Conservation (phyloP, 2,329 filamentous ascomycete species). For the Pseudogymnoascus sp. region DNA sequence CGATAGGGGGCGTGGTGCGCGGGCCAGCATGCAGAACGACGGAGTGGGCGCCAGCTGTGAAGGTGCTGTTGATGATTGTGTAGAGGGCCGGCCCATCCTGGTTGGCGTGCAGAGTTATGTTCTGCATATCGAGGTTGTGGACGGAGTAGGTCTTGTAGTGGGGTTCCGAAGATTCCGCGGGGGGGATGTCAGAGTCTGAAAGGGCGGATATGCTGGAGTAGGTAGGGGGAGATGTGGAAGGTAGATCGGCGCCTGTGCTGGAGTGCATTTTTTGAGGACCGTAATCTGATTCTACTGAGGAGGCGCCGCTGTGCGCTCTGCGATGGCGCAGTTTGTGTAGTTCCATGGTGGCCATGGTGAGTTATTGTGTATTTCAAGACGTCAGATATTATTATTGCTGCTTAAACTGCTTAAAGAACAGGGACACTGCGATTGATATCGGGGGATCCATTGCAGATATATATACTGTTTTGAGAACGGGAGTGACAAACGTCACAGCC, state of each 20-base stretch:
- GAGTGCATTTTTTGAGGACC: neutral
- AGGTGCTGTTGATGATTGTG: neutral
- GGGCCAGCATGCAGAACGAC: neutral
- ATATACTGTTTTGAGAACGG: neutral
- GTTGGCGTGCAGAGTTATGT: neutral
- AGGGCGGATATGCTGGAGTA: neutral
- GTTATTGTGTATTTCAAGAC: neutral
- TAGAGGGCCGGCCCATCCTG: neutral
- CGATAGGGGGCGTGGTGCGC: neutral
- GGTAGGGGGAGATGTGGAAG: neutral
- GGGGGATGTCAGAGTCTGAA: neutral
- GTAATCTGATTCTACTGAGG: neutral
- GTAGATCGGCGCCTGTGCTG: neutral
- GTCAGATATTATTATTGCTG: neutral
- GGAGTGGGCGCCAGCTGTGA: neutral
- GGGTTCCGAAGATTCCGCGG: neutral
- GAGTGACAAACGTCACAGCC: neutral
- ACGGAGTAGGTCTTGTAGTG: neutral
- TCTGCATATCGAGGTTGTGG: slow-evolving; percentile 2
- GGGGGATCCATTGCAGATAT: neutral
- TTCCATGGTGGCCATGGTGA: slow-evolving; percentile 1
- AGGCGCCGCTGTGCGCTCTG: neutral
- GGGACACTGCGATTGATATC: neutral
- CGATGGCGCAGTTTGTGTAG: slow-evolving; percentile 3
- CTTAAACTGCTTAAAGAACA: neutral